Evolutionary conservation across 177 flowering plant species (phyloP).

Genomic region (Tripterygium wilfordii): DNA sequence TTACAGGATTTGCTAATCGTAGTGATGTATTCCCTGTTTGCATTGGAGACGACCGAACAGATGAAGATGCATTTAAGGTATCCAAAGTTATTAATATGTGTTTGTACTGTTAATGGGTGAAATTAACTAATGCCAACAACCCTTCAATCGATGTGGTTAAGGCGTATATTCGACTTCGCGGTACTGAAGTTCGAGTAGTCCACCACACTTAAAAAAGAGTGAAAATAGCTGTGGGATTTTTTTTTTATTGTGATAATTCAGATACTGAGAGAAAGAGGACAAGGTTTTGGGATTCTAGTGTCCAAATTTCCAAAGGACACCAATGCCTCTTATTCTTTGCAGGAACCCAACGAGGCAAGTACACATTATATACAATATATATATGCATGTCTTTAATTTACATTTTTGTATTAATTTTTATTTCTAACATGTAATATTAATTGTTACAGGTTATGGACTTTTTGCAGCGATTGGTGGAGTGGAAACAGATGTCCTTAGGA

Average conservation of each 20-base stretch:
- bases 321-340: constrained; percentile 52
- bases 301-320: constrained; percentile 61
- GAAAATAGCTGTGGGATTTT: too few relatives aligned
- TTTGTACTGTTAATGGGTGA: too few relatives aligned
- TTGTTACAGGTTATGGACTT: constrained; percentile 57
- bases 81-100: constrained; percentile 15
- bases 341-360: constrained; percentile 55
- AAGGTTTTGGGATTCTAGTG: constrained; percentile 64
- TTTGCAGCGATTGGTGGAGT: constrained; percentile 46
- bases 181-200: too few relatives aligned
- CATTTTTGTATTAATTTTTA: not conserved
- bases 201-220: too few relatives aligned
- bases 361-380: not conserved
- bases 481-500: constrained; percentile 24
- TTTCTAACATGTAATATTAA: not conserved
- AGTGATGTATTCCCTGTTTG: constrained; percentile 72
- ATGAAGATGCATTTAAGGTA: too few relatives aligned
- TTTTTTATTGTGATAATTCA: constrained; percentile 6
- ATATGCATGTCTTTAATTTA: not conserved
- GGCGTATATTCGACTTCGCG: too few relatives aligned
- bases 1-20: constrained; percentile 52
- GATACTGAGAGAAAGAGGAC: constrained; percentile 52
- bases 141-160: too few relatives aligned
- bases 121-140: too few relatives aligned
- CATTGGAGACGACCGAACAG: constrained; percentile 81